Evolutionary conservation across 2,329 filamentous ascomycete genomes (phyloP), one percentile per base, ranked within the genome.

Genomic region (Aureobasidium lini): DNA sequence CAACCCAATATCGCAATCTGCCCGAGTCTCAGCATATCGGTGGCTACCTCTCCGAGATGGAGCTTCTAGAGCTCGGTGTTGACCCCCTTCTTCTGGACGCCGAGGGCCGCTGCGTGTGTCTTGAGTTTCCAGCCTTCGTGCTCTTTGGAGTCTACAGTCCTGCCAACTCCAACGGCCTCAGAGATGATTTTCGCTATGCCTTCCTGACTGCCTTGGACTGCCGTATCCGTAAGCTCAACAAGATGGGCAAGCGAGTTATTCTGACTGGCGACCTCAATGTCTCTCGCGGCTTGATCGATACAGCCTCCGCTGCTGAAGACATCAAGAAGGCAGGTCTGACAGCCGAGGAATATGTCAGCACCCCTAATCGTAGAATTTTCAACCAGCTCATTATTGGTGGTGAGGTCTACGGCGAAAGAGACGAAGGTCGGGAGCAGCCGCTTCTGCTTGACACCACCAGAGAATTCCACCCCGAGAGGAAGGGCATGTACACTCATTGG

Each of bases 401-500:
- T 1, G 82, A 81, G 37, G 84, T 94, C 0, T 62, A 83, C 9
- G 86, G 86, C 0, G 75, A 82, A 37, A 81, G 84, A 61, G 90
- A 94, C 61, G 76, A 85, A 66, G 86, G 83, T 0, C 80, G 88
- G 64, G 86, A 92, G 69, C 66, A 79, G 11, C 84, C 90, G 2
- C 82, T 92, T 1, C 76, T 97, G 42, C 89, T 87, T 81, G 94
- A 99, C 74, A 78, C 95, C 16, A 92, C 89, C 66, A 83, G 94
- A 50, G 83, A 82, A 29, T 95, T 92, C 68, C 88, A 96, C 68
- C 88, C 89, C 0, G 75, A 77, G n/a, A 82, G 94, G 40, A 78
- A 79, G 62, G 90, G 90, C 62, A 97, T 99, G 94, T 97, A 90
- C 71, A 97, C 94, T 0, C 96, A 93, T 71, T 97, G 93, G 93